Conservation (phyloP, 202 grass and related monocot genomes). For the Saccharum hybrid region DNA sequence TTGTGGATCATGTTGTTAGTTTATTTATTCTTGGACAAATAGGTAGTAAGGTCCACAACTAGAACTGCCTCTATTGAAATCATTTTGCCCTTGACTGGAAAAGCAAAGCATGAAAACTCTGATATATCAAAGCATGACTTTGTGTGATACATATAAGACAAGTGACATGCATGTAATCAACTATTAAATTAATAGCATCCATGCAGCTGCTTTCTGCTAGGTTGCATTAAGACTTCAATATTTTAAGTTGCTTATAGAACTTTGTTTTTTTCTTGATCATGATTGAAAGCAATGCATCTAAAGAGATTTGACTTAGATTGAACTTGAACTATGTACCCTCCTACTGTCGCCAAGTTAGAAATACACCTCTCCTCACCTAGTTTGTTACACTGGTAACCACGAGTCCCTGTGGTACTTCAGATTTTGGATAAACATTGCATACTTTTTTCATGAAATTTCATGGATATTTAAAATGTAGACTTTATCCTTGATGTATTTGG, state of each 20-base stretch:
- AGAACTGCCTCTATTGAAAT: not conserved
- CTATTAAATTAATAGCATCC: conserved; percentile 6
- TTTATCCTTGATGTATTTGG: conserved; percentile 31
- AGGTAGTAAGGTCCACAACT: not conserved
- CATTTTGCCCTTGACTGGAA: not conserved
- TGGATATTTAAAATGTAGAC: conserved; percentile 19
- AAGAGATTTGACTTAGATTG: not conserved
- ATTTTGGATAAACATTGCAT: conserved; percentile 16
- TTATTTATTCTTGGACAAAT: not conserved
- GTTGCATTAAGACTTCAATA: not conserved
- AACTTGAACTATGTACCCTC: not conserved
- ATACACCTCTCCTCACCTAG: not conserved
- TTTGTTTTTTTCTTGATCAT: conserved; percentile 1
- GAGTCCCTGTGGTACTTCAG: not conserved
- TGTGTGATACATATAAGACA: not conserved
- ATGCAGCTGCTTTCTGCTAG: not conserved
- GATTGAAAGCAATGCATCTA: not conserved
- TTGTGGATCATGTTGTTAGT: not conserved
- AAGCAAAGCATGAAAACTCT: conserved; percentile 5
- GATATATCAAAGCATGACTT: conserved; percentile 8
- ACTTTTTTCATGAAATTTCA: not conserved
- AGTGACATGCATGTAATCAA: not conserved
- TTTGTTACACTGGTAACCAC: not conserved
- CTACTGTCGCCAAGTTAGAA: not conserved
- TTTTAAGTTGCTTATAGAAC: not conserved